Conservation (phyloP, 2,329 filamentous ascomycete species). For the Aureobasidium melanogenum region DNA sequence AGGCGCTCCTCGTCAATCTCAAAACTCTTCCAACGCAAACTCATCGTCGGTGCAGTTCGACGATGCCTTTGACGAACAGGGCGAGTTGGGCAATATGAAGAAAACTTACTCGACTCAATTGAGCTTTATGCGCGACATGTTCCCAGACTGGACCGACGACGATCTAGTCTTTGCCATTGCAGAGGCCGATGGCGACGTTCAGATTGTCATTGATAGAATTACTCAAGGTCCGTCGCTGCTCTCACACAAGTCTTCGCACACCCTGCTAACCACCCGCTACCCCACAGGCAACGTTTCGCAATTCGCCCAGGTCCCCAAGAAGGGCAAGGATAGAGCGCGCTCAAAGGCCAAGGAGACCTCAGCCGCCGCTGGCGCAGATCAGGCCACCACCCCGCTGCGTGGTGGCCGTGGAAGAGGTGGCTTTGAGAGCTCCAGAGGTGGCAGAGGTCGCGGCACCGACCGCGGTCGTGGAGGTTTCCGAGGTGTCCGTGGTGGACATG, state of each 20-base stretch:
- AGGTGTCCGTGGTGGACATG: conserved; percentile 54
- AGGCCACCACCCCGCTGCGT: conserved; percentile 36
- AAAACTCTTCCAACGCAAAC: conserved; percentile 61
- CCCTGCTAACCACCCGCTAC: not conserved
- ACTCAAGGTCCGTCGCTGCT: conserved; percentile 56
- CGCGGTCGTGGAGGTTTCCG: conserved; percentile 42
- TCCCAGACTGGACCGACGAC: conserved; percentile 90
- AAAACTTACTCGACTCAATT: conserved; percentile 77
- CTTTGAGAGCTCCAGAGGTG: conserved; percentile 49
- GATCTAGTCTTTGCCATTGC: conserved; percentile 88
- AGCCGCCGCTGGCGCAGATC: conserved; percentile 44
- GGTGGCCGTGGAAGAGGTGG: conserved; percentile 31
- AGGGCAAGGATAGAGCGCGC: conserved; percentile 64
- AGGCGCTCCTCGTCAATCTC: conserved; percentile 32
- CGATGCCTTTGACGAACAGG: conserved; percentile 66
- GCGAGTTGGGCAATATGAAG: conserved; percentile 86
- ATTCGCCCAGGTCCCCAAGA: conserved; percentile 70
- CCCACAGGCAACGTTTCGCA: conserved; percentile 63
- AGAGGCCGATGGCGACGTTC: conserved; percentile 71
- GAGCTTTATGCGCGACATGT: conserved; percentile 79
- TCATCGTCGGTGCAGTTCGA: conserved; percentile 48
- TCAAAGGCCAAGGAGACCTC: conserved; percentile 61
- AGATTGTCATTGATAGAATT: conserved; percentile 67
- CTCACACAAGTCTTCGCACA: not conserved
- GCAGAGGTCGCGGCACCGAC: conserved; percentile 55